These are phyloP conservation scores for Carallia brachiata DNA, from an alignment of 345 rosid genomes.

Conservation along the genomic window DNA sequence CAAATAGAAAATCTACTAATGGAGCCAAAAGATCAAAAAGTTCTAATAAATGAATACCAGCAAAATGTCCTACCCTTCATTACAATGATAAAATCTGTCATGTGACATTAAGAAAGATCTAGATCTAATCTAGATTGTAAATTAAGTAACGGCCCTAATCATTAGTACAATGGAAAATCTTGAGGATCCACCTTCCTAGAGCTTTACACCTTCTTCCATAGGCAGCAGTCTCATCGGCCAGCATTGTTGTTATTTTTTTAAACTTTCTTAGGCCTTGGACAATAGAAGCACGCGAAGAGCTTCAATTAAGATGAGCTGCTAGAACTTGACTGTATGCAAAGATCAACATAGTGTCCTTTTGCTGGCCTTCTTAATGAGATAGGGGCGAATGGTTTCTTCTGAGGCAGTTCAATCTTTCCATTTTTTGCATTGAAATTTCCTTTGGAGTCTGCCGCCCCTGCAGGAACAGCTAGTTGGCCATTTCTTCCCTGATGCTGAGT, in stretches of 20 bases:
- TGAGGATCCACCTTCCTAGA: too few species aligned
- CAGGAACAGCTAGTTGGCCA: background rate
- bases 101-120: too few species aligned
- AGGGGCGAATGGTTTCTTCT: background rate
- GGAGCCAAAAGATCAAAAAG: too few species aligned
- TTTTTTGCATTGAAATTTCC: background rate
- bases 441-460: background rate
- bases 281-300: conserved; percentile 18
- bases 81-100: too few species aligned
- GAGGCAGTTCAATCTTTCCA: background rate
- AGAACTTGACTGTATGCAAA: conserved; percentile 19
- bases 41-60: too few species aligned
- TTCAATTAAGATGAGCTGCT: conserved; percentile 16
- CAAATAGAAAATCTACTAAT: too few species aligned
- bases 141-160: too few species aligned
- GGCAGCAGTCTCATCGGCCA: background rate
- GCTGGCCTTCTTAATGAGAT: background rate
- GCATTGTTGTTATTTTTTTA: conserved; percentile 6
- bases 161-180: too few species aligned
- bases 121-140: too few species aligned
- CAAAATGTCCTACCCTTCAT: too few species aligned
- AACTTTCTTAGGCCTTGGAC: conserved; percentile 11
- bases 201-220: too few species aligned
- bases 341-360: background rate
- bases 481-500: background rate